Evolutionary conservation across 106 monocot genomes (phyloP).

Genomic region (Apostasia shenzhenica): DNA sequence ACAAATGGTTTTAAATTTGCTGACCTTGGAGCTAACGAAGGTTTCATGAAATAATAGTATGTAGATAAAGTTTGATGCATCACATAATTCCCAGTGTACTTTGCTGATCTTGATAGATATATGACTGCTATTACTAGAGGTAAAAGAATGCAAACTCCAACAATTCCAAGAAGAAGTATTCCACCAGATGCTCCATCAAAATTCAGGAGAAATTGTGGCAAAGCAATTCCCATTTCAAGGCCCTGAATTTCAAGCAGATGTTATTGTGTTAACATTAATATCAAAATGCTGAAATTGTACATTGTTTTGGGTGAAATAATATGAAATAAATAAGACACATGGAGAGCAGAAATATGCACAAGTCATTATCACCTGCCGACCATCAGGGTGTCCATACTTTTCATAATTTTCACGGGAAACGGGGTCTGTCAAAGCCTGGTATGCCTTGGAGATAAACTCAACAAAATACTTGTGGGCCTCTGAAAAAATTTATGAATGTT

Average conservation of each 20-base stretch:
- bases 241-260: conserved; percentile 41
- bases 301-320: background rate
- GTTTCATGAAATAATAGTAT: conserved; percentile 80
- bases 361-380: conserved; percentile 42
- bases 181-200: conserved; percentile 83
- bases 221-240: conserved; percentile 90
- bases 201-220: conserved; percentile 80
- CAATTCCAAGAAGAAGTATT: conserved; percentile 77
- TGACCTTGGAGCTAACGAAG: conserved; percentile 87
- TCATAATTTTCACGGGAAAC: conserved; percentile 68
- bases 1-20: background rate
- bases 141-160: conserved; percentile 84
- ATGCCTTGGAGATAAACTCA: conserved; percentile 26
- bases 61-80: conserved; percentile 83
- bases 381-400: conserved; percentile 91
- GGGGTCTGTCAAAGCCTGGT: conserved; percentile 27
- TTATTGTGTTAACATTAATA: background rate
- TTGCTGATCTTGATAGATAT: conserved; percentile 85
- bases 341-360: background rate
- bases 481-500: conserved; percentile 17
- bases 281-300: background rate
- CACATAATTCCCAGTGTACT: conserved; percentile 85
- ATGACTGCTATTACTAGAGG: conserved; percentile 81
- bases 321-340: background rate
- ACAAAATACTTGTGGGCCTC: conserved; percentile 66